Percentiles rank a stretch among this genome's conserved stretches.
Evolutionary conservation across 306 rosid genomes (phyloP).

Genomic region (Cicer judaicum): DNA sequence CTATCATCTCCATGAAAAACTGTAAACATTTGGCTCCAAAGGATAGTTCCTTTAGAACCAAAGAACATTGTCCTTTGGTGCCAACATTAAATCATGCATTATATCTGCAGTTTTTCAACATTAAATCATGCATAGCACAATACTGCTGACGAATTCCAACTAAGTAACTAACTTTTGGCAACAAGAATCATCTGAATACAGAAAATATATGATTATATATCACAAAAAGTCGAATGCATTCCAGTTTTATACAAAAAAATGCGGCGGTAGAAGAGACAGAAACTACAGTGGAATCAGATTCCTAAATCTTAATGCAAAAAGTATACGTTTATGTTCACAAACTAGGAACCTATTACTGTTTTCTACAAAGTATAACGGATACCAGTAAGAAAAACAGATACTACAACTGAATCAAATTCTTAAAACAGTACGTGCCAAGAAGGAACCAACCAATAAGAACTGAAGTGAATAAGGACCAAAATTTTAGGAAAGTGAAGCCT

Average conservation of each 20-base stretch:
- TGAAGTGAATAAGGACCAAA: slow-evolving; percentile 59
- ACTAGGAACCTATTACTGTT: slow-evolving; percentile 33
- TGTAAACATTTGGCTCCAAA: slow-evolving; percentile 15
- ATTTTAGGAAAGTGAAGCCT: slow-evolving; percentile 73
- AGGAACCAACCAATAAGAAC: slow-evolving; percentile 89
- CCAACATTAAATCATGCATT: background rate
- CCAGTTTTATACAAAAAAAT: slow-evolving; percentile 36
- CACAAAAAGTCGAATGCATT: slow-evolving; percentile 25
- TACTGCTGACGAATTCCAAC: background rate
- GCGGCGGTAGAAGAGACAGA: background rate
- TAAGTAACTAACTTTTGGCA: slow-evolving; percentile 13
- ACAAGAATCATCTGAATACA: slow-evolving; percentile 15
- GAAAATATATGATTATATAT: background rate
- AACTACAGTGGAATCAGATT: slow-evolving; percentile 69
- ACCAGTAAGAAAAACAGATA: slow-evolving; percentile 20
- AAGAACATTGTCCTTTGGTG: background rate
- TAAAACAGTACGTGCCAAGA: slow-evolving; percentile 83
- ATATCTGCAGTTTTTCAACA: background rate
- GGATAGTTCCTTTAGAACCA: slow-evolving; percentile 12
- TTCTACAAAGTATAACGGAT: slow-evolving; percentile 37
- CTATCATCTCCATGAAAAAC: slow-evolving; percentile 13
- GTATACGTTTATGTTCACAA: slow-evolving; percentile 2
- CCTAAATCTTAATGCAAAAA: slow-evolving; percentile 50
- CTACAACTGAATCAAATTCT: slow-evolving; percentile 79
- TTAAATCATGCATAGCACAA: background rate